Conservation (phyloP, 805 yeast genomes). For the Henningerozyma blattae region DNA sequence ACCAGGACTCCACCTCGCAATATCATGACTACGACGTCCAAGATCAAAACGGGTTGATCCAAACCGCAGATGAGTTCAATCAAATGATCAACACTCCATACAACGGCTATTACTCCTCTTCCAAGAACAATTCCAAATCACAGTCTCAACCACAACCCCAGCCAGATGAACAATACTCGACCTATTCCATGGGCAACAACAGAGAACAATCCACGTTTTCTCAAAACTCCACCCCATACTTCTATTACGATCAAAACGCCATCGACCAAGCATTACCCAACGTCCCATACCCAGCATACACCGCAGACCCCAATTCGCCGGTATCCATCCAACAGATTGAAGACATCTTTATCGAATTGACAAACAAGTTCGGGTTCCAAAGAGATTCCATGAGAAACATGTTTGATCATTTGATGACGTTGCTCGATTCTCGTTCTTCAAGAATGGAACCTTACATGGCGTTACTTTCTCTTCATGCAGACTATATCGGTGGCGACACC, state of each 20-base stretch:
- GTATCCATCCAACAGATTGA: conserved; percentile 75
- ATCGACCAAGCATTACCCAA: conserved; percentile 62
- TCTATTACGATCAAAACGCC: conserved; percentile 54
- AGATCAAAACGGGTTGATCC: no score
- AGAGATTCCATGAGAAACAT: conserved; percentile 88
- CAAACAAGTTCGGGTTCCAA: conserved; percentile 81
- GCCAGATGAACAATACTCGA: background rate
- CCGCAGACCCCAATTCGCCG: conserved; percentile 89
- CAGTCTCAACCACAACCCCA: no score
- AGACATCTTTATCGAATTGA: conserved; percentile 72
- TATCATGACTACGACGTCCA: no score
- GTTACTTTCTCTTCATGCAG: conserved; percentile 69
- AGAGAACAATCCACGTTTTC: conserved; percentile 37
- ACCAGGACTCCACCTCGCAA: no score
- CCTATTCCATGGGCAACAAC: conserved; percentile 2
- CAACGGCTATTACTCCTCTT: conserved; percentile 1
- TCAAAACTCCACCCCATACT: conserved; percentile 93
- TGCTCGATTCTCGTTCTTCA: conserved; percentile 72
- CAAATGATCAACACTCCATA: background rate
- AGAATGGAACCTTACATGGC: conserved; percentile 89
- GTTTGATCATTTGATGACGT: conserved; percentile 79
- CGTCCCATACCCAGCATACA: conserved; percentile 99
- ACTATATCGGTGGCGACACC: conserved; percentile 77
- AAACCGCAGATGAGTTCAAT: no score
- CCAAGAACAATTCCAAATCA: no score